These are phyloP conservation scores for Dictyostelium citrinum DNA, from an alignment of 78 protist genomes.

Conservation along the genomic window DNA sequence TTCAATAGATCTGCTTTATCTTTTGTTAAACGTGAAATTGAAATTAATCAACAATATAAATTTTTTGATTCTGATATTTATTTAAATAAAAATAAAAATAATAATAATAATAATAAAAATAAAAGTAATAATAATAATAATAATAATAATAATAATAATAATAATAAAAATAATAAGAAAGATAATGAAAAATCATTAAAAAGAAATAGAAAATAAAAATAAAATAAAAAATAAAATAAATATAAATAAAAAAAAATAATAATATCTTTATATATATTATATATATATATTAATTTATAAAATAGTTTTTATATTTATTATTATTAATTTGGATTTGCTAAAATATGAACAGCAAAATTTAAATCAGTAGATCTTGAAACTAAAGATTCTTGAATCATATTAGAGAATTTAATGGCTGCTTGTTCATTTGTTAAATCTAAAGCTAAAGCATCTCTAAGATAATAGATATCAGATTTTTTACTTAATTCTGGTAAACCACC, in stretches of 20 bases:
- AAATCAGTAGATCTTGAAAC: conserved; percentile 45
- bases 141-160: too few relatives aligned
- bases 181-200: neutral
- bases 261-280: too few relatives aligned
- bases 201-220: neutral
- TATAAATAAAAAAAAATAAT: too few relatives aligned
- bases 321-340: neutral
- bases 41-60: conserved; percentile 4
- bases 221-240: neutral
- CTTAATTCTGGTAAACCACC: conserved; percentile 96
- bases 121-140: neutral
- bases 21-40: conserved; percentile 56
- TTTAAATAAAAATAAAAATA: neutral
- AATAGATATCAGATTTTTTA: conserved; percentile 78
- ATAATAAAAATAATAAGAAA: neutral
- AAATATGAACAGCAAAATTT: conserved; percentile 77
- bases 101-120: neutral
- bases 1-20: conserved; percentile 73
- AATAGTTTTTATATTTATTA: neutral
- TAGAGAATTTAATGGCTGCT: conserved; percentile 75
- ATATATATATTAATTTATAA: too few relatives aligned
- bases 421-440: conserved; percentile 83
- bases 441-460: conserved; percentile 69
- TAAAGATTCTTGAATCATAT: conserved; percentile 70
- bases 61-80: conserved; percentile 48